Evolutionary conservation across 805 yeast genomes (phyloP).

Genomic region (Debaryomyces prosopidis): DNA sequence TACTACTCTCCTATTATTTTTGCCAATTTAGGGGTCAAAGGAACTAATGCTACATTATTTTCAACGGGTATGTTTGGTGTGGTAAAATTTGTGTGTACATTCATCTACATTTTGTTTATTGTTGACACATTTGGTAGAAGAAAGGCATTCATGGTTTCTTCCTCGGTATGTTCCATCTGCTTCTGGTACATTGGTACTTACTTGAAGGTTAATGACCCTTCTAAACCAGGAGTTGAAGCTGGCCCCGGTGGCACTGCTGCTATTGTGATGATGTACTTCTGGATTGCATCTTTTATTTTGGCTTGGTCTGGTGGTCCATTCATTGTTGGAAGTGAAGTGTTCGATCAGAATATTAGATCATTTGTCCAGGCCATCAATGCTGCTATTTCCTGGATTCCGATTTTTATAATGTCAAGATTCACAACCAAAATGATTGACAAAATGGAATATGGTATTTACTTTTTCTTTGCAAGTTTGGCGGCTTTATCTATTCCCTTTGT

Average conservation of each 20-base stretch:
- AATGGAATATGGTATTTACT: slow-evolving; percentile 47
- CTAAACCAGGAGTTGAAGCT: slow-evolving; percentile 7
- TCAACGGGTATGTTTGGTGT: slow-evolving; percentile 58
- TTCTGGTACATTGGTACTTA: slow-evolving; percentile 53
- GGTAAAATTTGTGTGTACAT: slow-evolving; percentile 45
- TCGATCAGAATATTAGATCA: slow-evolving; percentile 42
- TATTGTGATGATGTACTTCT: slow-evolving; percentile 44
- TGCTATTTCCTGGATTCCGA: slow-evolving; percentile 50
- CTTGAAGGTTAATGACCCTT: slow-evolving; percentile 37
- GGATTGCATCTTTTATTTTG: slow-evolving; percentile 45
- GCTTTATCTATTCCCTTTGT: slow-evolving; percentile 27
- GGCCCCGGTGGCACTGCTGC: slow-evolving; percentile 43
- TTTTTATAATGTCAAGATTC: slow-evolving; percentile 48
- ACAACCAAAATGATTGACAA: slow-evolving; percentile 44
- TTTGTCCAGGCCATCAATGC: slow-evolving; percentile 47
- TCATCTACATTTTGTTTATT: slow-evolving; percentile 45
- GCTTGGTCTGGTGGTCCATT: slow-evolving; percentile 51
- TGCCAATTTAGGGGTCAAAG: slow-evolving; percentile 48
- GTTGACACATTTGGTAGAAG: slow-evolving; percentile 51
- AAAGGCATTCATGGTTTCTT: slow-evolving; percentile 36
- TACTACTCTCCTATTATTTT: slow-evolving; percentile 57
- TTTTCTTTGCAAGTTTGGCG: slow-evolving; percentile 38
- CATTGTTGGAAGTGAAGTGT: slow-evolving; percentile 50
- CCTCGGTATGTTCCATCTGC: slow-evolving; percentile 41
- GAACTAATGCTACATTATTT: slow-evolving; percentile 45